Conservation (phyloP, 345 rosid genomes). For the Linum usitatissimum region DNA sequence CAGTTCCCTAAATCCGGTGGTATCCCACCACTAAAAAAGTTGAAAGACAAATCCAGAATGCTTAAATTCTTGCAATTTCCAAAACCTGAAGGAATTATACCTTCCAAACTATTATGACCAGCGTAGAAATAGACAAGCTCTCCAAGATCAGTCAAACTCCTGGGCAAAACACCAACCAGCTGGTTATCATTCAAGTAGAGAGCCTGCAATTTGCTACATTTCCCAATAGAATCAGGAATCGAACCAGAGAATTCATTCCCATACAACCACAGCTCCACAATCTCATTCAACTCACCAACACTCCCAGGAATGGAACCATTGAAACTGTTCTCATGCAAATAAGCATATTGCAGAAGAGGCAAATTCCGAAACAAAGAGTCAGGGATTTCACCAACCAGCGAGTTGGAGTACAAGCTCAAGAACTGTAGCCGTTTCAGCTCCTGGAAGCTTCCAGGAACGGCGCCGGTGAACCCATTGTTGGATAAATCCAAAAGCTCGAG, state of each 20-base stretch:
- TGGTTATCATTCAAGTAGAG: conserved; percentile 38
- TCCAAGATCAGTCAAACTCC: conserved; percentile 38
- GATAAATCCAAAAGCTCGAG: conserved; percentile 51
- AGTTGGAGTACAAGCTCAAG: conserved; percentile 37
- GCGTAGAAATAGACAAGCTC: conserved; percentile 38
- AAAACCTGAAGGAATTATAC: conserved; percentile 39
- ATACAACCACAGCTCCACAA: conserved; percentile 25
- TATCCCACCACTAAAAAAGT: conserved; percentile 42
- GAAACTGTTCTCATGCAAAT: conserved; percentile 38
- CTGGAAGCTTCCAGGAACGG: conserved; percentile 31
- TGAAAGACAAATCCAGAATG: conserved; percentile 46
- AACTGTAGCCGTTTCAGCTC: conserved; percentile 23
- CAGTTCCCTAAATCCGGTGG: conserved; percentile 52
- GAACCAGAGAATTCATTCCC: conserved; percentile 47
- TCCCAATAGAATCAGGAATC: conserved; percentile 56
- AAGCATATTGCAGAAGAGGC: conserved; percentile 20
- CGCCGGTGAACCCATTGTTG: conserved; percentile 41
- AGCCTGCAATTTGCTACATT: conserved; percentile 34
- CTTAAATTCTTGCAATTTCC: conserved; percentile 35
- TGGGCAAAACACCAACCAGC: conserved; percentile 49
- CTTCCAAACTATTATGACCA: conserved; percentile 33
- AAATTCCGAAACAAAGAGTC: conserved; percentile 38
- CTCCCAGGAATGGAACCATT: conserved; percentile 54
- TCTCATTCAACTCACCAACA: conserved; percentile 38
- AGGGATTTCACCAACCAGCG: conserved; percentile 47